phyloP scores from a whole-genome alignment of 2,329 filamentous ascomycete species.

The Ascochyta pisi region DNA sequence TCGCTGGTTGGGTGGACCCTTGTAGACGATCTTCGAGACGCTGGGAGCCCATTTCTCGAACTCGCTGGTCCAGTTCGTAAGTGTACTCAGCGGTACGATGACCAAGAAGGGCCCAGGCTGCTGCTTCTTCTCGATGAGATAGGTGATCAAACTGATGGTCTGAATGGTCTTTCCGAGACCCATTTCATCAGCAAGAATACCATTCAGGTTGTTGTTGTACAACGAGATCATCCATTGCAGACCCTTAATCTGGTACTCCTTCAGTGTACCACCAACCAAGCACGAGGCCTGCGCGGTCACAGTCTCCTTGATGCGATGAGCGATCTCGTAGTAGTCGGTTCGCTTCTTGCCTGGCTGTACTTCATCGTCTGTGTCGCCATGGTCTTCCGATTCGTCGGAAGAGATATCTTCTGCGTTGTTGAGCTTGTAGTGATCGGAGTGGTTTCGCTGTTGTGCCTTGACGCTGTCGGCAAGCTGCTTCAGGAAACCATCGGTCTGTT shows the following conservation, averaged over 20 bases:
- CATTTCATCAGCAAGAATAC: constrained; percentile 99
- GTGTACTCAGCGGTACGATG: constrained; percentile 93
- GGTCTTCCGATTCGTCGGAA: constrained; percentile 63
- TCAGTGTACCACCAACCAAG: constrained; percentile 88
- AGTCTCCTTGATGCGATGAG: constrained; percentile 93
- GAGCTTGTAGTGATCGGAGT: constrained; percentile 78
- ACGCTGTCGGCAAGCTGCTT: constrained; percentile 94
- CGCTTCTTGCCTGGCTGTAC: constrained; percentile 72
- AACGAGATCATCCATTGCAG: constrained; percentile 99
- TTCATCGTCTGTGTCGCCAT: constrained; percentile 71
- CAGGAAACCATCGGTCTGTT: constrained; percentile 97
- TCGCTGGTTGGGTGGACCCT: constrained; percentile 86
- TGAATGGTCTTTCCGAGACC: constrained; percentile 99
- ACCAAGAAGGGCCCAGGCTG: constrained; percentile 93
- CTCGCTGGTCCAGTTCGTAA: constrained; percentile 98
- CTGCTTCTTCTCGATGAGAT: constrained; percentile 94
- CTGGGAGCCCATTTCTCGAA: constrained; percentile 99
- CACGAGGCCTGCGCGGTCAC: constrained; percentile 83
- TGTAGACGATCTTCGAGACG: constrained; percentile 89
- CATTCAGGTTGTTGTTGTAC: constrained; percentile 99
- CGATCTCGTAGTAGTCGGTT: constrained; percentile 98
- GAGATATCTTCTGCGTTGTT: constrained; percentile 60
- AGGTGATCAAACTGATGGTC: constrained; percentile 96
- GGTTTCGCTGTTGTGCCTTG: constrained; percentile 87
- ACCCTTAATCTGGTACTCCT: constrained; percentile 98